Evolutionary conservation across 106 monocot genomes (phyloP).

Genomic region (Vanilla planifolia): DNA sequence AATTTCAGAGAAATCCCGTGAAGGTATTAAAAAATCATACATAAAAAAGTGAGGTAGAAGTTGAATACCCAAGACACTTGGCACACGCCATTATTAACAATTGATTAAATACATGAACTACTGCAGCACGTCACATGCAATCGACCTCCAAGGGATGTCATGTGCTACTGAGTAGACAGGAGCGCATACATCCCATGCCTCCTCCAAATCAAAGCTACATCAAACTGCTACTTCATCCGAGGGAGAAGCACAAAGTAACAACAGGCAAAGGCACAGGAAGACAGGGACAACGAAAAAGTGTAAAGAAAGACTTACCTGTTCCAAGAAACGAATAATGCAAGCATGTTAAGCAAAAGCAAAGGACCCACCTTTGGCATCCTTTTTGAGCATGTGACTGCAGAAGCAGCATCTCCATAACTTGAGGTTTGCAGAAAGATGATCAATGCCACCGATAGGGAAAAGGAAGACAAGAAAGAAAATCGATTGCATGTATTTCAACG

Average conservation of each 20-base stretch:
- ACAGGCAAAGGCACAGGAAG: background rate
- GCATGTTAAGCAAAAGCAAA: background rate
- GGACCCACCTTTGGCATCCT: conserved; percentile 2
- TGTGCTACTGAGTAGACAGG: background rate
- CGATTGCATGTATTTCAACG: background rate
- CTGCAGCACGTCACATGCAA: conserved; percentile 2
- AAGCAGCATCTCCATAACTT: background rate
- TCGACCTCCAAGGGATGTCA: background rate
- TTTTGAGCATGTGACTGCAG: background rate
- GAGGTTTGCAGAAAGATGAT: background rate
- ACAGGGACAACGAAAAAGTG: background rate
- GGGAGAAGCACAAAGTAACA: background rate
- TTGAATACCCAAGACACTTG: background rate
- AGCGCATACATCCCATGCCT: background rate
- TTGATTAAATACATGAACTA: conserved; percentile 3
- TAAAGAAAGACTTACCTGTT: background rate
- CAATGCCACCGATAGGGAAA: background rate
- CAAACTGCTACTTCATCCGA: no score
- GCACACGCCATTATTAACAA: background rate
- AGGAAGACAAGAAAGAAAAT: background rate
- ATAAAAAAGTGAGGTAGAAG: background rate
- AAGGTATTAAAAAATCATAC: background rate
- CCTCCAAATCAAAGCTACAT: background rate
- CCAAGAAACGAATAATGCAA: background rate
- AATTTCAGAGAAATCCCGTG: background rate